A percentile compares a stretch with the other conserved stretches of the same genome.
phyloP scores from a whole-genome alignment of 1,139 yeast species.

The Magnusiomyces paraingens region DNA sequence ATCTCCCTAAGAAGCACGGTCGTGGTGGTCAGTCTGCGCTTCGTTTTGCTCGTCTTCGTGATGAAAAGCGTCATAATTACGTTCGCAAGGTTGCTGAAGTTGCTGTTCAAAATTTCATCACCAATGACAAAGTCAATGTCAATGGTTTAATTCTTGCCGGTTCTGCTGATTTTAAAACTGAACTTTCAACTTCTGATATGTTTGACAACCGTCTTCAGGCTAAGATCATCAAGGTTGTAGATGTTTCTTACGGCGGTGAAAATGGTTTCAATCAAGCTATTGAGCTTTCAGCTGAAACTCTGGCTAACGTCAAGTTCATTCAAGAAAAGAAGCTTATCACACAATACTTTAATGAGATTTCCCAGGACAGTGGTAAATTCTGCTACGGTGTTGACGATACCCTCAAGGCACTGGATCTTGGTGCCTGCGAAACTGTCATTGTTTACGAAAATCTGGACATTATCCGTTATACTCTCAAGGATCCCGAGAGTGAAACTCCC shows the following conservation, averaged over 20 bases:
- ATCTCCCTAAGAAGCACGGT: conserved; percentile 98
- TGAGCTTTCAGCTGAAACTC: conserved; percentile 92
- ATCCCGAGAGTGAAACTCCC: conserved; percentile 65
- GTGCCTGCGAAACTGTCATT: conserved; percentile 89
- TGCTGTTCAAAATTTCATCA: conserved; percentile 93
- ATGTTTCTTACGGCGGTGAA: conserved; percentile 97
- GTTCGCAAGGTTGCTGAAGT: conserved; percentile 97
- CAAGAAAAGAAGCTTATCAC: conserved; percentile 96
- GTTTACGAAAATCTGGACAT: conserved; percentile 88
- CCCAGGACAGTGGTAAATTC: conserved; percentile 93
- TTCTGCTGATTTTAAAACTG: conserved; percentile 97
- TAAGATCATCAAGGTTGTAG: conserved; percentile 86
- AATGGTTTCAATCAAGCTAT: conserved; percentile 99
- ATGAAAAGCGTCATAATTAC: conserved; percentile 97
- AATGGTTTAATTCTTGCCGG: conserved; percentile 95
- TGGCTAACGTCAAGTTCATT: conserved; percentile 92
- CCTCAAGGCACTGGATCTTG: conserved; percentile 87
- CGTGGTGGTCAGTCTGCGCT: conserved; percentile 99
- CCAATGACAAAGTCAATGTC: conserved; percentile 86
- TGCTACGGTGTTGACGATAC: conserved; percentile 98
- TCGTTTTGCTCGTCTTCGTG: conserved; percentile 98
- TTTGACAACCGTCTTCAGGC: conserved; percentile 84
- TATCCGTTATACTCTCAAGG: conserved; percentile 77
- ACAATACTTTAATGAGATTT: conserved; percentile 89
- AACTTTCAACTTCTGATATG: conserved; percentile 84